Evolutionary conservation across 2,329 filamentous ascomycete genomes (phyloP).

Genomic region (Podosphaera fusca): DNA sequence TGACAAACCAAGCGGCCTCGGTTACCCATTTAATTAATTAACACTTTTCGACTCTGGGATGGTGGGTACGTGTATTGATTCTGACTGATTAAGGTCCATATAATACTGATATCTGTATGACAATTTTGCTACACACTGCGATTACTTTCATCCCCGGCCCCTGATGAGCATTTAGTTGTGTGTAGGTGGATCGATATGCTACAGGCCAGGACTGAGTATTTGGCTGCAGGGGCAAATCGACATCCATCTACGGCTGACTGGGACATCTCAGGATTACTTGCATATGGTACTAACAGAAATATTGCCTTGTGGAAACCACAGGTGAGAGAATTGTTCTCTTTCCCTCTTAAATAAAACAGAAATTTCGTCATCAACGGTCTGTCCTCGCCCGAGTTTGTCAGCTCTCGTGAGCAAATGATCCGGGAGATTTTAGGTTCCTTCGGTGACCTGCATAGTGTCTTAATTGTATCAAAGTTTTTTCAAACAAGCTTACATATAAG

Average conservation of each 20-base stretch:
- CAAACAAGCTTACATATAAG: not conserved
- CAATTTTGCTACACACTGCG: too few relatives aligned
- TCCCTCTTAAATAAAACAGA: not conserved
- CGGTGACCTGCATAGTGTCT: too few relatives aligned
- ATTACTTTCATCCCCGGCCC: too few relatives aligned
- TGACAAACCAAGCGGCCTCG: too few relatives aligned
- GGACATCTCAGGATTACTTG: constrained; percentile 50
- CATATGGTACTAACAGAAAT: constrained; percentile 74
- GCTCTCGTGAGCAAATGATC: too few relatives aligned
- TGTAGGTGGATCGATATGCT: constrained; percentile 6
- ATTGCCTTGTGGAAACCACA: constrained; percentile 69
- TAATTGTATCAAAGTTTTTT: not conserved
- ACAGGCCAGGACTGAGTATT: constrained; percentile 11
- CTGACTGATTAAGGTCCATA: too few relatives aligned
- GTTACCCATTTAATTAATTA: too few relatives aligned
- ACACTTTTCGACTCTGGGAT: too few relatives aligned
- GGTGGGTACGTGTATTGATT: too few relatives aligned
- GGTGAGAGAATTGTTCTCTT: constrained; percentile 20
- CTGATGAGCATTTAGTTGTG: too few relatives aligned
- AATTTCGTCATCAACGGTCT: not conserved
- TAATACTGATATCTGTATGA: too few relatives aligned
- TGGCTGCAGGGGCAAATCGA: constrained; percentile 61
- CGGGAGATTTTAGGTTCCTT: too few relatives aligned
- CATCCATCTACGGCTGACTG: constrained; percentile 82
- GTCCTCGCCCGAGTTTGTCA: not conserved